phyloP scores from a whole-genome alignment of 2,329 filamentous ascomycete genomes.

The Aspergillus proliferans region DNA sequence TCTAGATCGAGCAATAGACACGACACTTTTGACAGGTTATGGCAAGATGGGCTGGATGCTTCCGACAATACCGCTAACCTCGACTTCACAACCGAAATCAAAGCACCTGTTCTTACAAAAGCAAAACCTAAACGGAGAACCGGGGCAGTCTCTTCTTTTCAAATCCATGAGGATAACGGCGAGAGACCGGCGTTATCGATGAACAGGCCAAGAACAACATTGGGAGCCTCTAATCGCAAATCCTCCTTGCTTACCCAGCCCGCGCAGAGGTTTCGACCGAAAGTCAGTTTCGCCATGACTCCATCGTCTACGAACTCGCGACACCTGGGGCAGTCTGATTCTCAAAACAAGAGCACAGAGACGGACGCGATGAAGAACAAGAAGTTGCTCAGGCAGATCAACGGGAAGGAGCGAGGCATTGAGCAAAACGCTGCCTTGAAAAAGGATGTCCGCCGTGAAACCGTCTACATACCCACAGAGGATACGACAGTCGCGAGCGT shows the following conservation, averaged over 20 bases:
- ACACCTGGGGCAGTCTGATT: slow-evolving; percentile 5
- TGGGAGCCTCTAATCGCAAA: slow-evolving; percentile 14
- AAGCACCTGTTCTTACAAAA: slow-evolving; percentile 21
- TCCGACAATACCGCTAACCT: slow-evolving; percentile 33
- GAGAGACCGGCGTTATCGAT: slow-evolving; percentile 7
- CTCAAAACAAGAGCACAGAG: slow-evolving; percentile 4
- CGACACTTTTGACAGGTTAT: slow-evolving; percentile 17
- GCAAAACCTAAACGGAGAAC: slow-evolving; percentile 25
- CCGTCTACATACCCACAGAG: slow-evolving; percentile 38
- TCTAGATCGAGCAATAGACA: slow-evolving; percentile 14
- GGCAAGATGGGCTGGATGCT: slow-evolving; percentile 18
- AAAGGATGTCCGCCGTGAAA: slow-evolving; percentile 29
- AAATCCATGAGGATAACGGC: slow-evolving; percentile 35
- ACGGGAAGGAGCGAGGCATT: slow-evolving; percentile 2
- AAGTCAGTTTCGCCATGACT: slow-evolving; percentile 21
- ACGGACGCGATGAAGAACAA: slow-evolving; percentile 11
- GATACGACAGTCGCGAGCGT: slow-evolving; percentile 37
- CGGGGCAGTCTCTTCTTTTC: slow-evolving; percentile 23
- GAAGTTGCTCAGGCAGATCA: slow-evolving; percentile 10
- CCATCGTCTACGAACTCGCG: slow-evolving; percentile 11
- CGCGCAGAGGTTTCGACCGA: slow-evolving; percentile 34
- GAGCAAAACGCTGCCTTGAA: slow-evolving; percentile 17
- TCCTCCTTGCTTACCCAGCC: slow-evolving; percentile 35
- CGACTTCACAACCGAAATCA: slow-evolving; percentile 38
- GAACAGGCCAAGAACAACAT: slow-evolving; percentile 13